phyloP scores from a whole-genome alignment of 139 green algal species.

The Coccomyxa sp. region DNA sequence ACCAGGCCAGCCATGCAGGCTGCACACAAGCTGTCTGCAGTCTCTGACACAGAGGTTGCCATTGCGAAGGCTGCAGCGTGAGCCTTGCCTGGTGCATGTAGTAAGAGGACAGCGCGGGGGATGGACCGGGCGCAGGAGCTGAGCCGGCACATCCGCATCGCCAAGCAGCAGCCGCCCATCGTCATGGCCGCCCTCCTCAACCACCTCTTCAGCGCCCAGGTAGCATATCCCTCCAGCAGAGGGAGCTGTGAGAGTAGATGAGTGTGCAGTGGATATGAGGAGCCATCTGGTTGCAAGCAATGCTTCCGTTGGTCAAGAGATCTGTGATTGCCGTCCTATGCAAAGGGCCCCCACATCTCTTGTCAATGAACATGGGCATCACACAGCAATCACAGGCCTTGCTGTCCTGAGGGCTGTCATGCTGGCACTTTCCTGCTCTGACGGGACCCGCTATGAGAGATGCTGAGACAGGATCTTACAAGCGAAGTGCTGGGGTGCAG shows the following conservation, averaged over 20 bases:
- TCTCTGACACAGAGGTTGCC: too few relatives aligned
- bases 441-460: background rate
- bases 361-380: too few relatives aligned
- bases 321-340: background rate
- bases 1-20: too few relatives aligned
- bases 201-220: conserved; percentile 33
- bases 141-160: conserved; percentile 57
- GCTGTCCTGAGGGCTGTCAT: too few relatives aligned
- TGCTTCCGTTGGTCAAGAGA: background rate
- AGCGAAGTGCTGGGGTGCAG: conserved; percentile 2
- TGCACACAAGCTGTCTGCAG: too few relatives aligned
- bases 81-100: too few relatives aligned
- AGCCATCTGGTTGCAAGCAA: background rate
- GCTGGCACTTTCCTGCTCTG: too few relatives aligned
- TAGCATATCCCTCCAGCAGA: background rate
- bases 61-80: too few relatives aligned
- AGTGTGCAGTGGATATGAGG: background rate
- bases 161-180: conserved; percentile 51
- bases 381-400: too few relatives aligned
- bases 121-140: conserved; percentile 51
- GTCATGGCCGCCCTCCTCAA: conserved; percentile 43
- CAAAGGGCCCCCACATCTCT: background rate
- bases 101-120: conserved; percentile 13
- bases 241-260: background rate
- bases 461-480: background rate